Base-by-base conservation (phyloP, 345 rosid species). In the Lumnitzera racemosa region DNA sequence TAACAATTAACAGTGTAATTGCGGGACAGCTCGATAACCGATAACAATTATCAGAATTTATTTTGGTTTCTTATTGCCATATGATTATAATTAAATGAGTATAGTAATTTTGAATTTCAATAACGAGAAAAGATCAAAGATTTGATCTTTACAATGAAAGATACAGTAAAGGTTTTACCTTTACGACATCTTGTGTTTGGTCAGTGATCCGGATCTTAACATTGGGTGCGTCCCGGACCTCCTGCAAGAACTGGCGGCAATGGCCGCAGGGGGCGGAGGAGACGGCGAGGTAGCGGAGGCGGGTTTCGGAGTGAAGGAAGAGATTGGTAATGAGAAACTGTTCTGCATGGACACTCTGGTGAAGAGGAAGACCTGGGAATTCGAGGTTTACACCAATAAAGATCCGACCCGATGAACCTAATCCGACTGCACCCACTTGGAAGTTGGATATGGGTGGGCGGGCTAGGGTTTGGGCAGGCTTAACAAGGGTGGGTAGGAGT, bases 261-360 rank as follows among this genome's bases (percentile, higher is more conserved):
- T 94, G 99, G 59, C 99, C 99, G 36, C 99, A 94, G 0, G 99
- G 99, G 36, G 99, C 90, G 76, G 89, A 66, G 69, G 97, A 94
- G 71, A 94, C 99, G 62, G 92, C 89, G 58, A 94, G 11, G 81
- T 17, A 71, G 5, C 58, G 60, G 76, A 90, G 87, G 0, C 57
- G 53, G 47, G 68, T 76, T 55, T 94, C 97, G 16, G 64, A 74
- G 76, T 90, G 77, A 82, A 94, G 79, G 23, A 73, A 61, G 69
- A 94, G 90, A 54, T 90, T 94, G 62, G 95, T 88, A 72, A 90
- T 56, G 76, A 94, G 96, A 75, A 90, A 90, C 60, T 94, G 99
- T 61, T 94, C 99, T 66, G 99, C 99, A 80, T 94, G 99, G 71
- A 94, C 76, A 20, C 95, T 76, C 29, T 88, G 90, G 67, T 88